Evolutionary conservation across 139 green algal genomes (phyloP), one percentile per base, ranked within the genome.

Genomic region (Tetraselmis chui): DNA sequence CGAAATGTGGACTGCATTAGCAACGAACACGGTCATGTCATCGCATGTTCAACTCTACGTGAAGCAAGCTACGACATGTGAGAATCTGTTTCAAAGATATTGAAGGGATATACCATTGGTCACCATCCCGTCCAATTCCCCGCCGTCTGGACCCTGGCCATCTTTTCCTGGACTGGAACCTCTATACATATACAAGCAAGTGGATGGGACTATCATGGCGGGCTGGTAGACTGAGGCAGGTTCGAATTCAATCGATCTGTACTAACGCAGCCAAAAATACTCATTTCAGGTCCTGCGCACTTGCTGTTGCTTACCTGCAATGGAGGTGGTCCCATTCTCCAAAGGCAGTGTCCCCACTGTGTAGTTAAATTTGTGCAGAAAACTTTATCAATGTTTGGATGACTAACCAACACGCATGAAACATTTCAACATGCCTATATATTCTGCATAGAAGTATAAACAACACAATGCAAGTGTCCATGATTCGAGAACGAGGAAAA

Each of bases 221-320:
- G n/a, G n/a, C n/a, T n/a, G n/a, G n/a, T n/a, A n/a, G n/a, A n/a
- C n/a, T n/a, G n/a, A n/a, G n/a, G n/a, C n/a, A n/a, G n/a, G n/a
- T n/a, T n/a, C n/a, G n/a, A n/a, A n/a, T n/a, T n/a, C n/a, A n/a
- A n/a, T n/a, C n/a, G n/a, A n/a, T n/a, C n/a, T n/a, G n/a, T n/a
- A n/a, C n/a, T n/a, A n/a, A n/a, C n/a, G n/a, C n/a, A n/a, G n/a
- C n/a, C n/a, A n/a, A n/a, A n/a, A n/a, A n/a, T n/a, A n/a, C n/a
- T n/a, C n/a, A n/a, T n/a, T n/a, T n/a, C n/a, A n/a, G n/a, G n/a
- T n/a, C n/a, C n/a, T n/a, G n/a, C n/a, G n/a, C n/a, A n/a, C n/a
- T n/a, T n/a, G n/a, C n/a, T n/a, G n/a, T n/a, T n/a, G n/a, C n/a
- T 67, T 67, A 67, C 45, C 45, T 67, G 45, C 45, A 67, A 67